Conservation (phyloP, 331 rosid species). For the Acacia concinna region DNA sequence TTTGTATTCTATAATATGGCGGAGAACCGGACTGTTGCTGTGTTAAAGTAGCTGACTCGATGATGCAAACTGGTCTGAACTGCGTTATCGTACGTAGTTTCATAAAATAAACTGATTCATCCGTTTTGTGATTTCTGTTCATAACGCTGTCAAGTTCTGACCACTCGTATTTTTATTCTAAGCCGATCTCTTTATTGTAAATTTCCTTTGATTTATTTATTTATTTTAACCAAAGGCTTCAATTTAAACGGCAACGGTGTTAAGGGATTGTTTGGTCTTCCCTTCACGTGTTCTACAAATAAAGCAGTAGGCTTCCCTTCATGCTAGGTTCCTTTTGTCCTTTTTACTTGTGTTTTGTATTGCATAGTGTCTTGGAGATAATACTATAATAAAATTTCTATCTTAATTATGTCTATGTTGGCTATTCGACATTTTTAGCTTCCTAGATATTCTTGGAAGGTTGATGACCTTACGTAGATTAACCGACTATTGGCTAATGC, state of each 20-base stretch:
- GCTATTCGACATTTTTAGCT: not conserved
- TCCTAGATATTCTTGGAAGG: not conserved
- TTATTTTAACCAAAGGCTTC: not conserved
- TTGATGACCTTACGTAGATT: not conserved
- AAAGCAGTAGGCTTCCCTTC: not conserved
- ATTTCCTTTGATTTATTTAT: not conserved
- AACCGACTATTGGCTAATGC: not conserved
- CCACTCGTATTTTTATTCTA: not conserved
- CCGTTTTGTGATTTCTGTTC: not conserved
- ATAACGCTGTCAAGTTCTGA: not conserved
- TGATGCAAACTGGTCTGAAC: constrained; percentile 20
- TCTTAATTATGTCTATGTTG: not conserved
- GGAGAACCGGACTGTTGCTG: not conserved
- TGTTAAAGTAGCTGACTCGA: not conserved
- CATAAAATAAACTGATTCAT: constrained; percentile 9
- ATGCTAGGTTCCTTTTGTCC: not conserved
- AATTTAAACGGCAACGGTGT: not conserved
- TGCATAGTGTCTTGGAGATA: not conserved
- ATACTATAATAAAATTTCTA: not conserved
- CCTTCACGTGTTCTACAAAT: not conserved
- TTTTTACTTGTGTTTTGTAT: not conserved
- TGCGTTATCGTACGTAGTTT: constrained; percentile 2
- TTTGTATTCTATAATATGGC: not conserved
- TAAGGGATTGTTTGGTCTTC: not conserved
- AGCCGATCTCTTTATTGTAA: not conserved